A percentile compares a stretch with the other conserved stretches of the same genome.
These are phyloP conservation scores for Pleoardoris graminearum DNA, from an alignment of 2,329 filamentous ascomycete genomes.

Conservation along the genomic window DNA sequence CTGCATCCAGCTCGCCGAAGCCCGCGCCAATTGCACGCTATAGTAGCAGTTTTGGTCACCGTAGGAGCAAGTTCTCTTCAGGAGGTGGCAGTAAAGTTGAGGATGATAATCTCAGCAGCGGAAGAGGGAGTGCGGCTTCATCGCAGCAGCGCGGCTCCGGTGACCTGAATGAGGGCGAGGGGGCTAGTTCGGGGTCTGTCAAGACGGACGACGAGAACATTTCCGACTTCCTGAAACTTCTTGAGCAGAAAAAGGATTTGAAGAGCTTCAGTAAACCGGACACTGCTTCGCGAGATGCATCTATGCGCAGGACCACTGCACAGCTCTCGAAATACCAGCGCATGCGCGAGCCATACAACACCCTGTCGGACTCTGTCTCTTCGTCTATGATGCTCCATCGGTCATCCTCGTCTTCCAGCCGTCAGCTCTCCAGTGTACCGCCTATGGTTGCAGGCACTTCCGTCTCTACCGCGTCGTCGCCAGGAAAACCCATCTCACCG, in stretches of 20 bases:
- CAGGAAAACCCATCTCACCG: slow-evolving; percentile 83
- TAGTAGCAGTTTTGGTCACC: slow-evolving; percentile 91
- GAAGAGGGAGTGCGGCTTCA: slow-evolving; percentile 74
- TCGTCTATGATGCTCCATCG: slow-evolving; percentile 84
- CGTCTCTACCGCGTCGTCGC: slow-evolving; percentile 83
- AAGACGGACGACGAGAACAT: slow-evolving; percentile 90
- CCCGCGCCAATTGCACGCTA: slow-evolving; percentile 79
- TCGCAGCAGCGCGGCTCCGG: slow-evolving; percentile 76
- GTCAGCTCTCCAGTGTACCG: slow-evolving; percentile 69
- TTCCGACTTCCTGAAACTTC: slow-evolving; percentile 84
- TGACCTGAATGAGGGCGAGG: slow-evolving; percentile 70
- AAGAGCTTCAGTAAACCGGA: slow-evolving; percentile 74
- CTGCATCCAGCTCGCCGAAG: slow-evolving; percentile 75
- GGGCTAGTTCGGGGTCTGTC: slow-evolving; percentile 65
- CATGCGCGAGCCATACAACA: slow-evolving; percentile 87
- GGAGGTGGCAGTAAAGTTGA: slow-evolving; percentile 71
- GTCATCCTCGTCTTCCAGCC: slow-evolving; percentile 76
- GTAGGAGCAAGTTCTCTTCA: slow-evolving; percentile 75
- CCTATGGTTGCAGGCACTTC: slow-evolving; percentile 67
- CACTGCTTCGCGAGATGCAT: slow-evolving; percentile 62
- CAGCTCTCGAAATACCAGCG: slow-evolving; percentile 83
- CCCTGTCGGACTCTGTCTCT: slow-evolving; percentile 88
- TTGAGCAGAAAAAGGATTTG: slow-evolving; percentile 87
- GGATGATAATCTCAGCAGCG: slow-evolving; percentile 78
- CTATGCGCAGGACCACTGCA: slow-evolving; percentile 74